Percentiles rank a stretch among this genome's conserved stretches.
Conservation (phyloP, 495 filamentous ascomycete genomes). For the Xylaria palmicola region DNA sequence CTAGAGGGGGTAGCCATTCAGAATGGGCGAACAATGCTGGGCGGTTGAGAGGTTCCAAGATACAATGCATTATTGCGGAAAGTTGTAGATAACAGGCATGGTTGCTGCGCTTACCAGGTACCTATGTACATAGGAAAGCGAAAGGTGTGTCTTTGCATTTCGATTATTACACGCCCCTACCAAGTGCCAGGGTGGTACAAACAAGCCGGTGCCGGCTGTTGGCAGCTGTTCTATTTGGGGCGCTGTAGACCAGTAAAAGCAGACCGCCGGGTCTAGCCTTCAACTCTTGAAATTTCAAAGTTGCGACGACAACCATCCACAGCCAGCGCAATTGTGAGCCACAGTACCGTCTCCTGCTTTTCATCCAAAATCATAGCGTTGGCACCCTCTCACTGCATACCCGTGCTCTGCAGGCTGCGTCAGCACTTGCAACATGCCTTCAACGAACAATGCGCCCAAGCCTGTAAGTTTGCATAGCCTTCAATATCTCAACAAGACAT, state of each 20-base stretch:
- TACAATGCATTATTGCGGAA: too few species aligned
- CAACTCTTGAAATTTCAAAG: not conserved
- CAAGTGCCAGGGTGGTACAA: not conserved
- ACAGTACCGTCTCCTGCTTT: not conserved
- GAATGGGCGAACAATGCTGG: too few species aligned
- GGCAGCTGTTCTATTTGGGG: not conserved
- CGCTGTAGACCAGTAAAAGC: not conserved
- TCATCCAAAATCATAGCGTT: not conserved
- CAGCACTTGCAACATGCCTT: conserved; percentile 10
- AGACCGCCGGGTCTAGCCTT: conserved; percentile 3
- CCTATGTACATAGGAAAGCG: too few species aligned
- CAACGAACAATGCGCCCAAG: conserved; percentile 12
- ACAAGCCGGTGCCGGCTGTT: not conserved
- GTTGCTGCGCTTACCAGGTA: too few species aligned
- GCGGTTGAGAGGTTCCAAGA: too few species aligned
- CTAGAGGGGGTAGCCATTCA: too few species aligned
- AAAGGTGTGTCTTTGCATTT: too few species aligned
- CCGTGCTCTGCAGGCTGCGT: not conserved
- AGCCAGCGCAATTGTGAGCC: not conserved
- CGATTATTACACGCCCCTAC: too few species aligned
- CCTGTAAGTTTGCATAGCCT: conserved; percentile 12
- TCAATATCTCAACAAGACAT: not conserved
- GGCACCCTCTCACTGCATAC: not conserved
- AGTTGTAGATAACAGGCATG: too few species aligned
- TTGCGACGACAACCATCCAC: conserved; percentile 1